Percentiles rank a stretch among this genome's conserved stretches.
These are phyloP conservation scores for Emergomyces pasteurianus DNA, from an alignment of 2,329 filamentous ascomycete genomes.

Conservation along the genomic window DNA sequence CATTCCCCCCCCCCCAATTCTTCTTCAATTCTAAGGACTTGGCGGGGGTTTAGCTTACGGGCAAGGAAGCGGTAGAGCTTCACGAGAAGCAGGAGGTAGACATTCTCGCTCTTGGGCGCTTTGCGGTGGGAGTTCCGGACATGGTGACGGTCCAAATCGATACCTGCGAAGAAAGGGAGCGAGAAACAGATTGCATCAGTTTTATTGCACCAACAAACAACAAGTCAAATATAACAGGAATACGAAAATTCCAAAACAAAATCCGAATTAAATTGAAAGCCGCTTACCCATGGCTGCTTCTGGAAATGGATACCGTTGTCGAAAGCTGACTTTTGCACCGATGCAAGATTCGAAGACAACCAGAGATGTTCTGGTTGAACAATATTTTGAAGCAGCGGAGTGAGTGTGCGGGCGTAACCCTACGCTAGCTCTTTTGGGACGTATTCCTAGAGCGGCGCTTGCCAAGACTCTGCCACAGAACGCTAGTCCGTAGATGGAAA, in stretches of 20 bases:
- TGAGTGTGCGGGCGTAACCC: slow-evolving; percentile 32
- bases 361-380: background rate
- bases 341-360: slow-evolving; percentile 6
- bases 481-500: background rate
- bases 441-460: slow-evolving; percentile 8
- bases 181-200: background rate
- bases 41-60: slow-evolving; percentile 50
- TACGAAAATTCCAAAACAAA: background rate
- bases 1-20: background rate
- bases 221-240: background rate
- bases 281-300: slow-evolving; percentile 35
- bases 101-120: slow-evolving; percentile 96
- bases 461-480: slow-evolving; percentile 36
- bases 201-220: background rate
- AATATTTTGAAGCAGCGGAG: slow-evolving; percentile 4
- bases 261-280: background rate
- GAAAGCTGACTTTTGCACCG: slow-evolving; percentile 13
- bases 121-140: slow-evolving; percentile 65
- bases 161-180: slow-evolving; percentile 27
- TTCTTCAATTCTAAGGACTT: background rate
- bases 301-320: slow-evolving; percentile 25
- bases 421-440: slow-evolving; percentile 25
- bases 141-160: slow-evolving; percentile 51
- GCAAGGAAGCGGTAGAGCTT: slow-evolving; percentile 97
- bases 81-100: slow-evolving; percentile 92